These are phyloP conservation scores for Hydrangea macrophylla DNA, from an alignment of 148 eudicot genomes.

Conservation along the genomic window DNA sequence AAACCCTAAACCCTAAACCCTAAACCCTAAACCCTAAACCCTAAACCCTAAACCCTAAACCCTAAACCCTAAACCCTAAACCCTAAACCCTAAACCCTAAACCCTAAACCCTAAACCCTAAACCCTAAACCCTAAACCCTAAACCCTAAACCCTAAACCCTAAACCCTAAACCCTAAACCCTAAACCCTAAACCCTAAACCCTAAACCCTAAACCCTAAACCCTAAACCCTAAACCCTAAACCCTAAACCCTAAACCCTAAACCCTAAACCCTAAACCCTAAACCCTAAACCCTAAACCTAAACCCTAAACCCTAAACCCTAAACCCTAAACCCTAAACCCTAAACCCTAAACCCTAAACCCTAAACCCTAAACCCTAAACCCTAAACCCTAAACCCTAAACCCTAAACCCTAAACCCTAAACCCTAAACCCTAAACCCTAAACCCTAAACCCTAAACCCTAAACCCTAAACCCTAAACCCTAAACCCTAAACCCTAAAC, in stretches of 20 bases:
- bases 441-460: conserved; percentile 15
- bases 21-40: too few species aligned
- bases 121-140: conserved; percentile 12
- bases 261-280: not conserved
- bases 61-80: too few species aligned
- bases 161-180: conserved; percentile 14
- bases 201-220: not conserved
- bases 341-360: conserved; percentile 13
- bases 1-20: too few species aligned
- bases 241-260: conserved; percentile 3
- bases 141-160: conserved; percentile 15
- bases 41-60: too few species aligned
- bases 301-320: conserved; percentile 15
- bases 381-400: conserved; percentile 7
- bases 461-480: conserved; percentile 15
- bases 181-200: not conserved
- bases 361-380: conserved; percentile 11
- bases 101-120: too few species aligned
- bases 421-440: conserved; percentile 4
- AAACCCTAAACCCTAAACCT: conserved; percentile 4
- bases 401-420: not conserved
- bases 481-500: conserved; percentile 13
- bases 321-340: conserved; percentile 9
- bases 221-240: not conserved
- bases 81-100: too few species aligned